A percentile compares a stretch with the other conserved stretches of the same genome.
Conservation (phyloP, 148 eudicot genomes). For the Rhododendron williamsianum region DNA sequence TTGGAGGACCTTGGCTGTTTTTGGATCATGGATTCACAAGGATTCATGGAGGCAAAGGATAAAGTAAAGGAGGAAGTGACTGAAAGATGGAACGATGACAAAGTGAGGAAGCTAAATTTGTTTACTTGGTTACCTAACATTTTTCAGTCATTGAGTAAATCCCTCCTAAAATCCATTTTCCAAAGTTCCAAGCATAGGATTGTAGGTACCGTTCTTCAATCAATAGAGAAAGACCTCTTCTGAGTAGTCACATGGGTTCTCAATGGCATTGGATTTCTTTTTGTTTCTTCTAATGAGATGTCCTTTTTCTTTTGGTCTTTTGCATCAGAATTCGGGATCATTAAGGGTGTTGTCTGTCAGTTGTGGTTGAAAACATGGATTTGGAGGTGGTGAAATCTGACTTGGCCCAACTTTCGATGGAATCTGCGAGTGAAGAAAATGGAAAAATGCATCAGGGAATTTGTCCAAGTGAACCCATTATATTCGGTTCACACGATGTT, state of each 20-base stretch:
- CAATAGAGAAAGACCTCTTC: neutral
- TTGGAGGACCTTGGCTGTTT: neutral
- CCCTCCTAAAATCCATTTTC: neutral
- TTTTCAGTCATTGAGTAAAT: neutral
- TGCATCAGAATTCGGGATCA: neutral
- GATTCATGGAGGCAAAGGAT: neutral
- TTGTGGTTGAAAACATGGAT: conserved; percentile 11
- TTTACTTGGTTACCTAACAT: neutral
- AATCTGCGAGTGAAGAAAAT: conserved; percentile 26
- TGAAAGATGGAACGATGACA: neutral
- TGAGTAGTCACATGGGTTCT: neutral
- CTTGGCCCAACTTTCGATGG: conserved; percentile 32
- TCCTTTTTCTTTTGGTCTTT: neutral
- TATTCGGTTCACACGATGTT: conserved; percentile 54
- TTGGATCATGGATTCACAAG: neutral
- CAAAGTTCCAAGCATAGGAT: neutral
- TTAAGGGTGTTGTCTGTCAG: neutral
- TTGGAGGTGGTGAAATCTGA: conserved; percentile 49
- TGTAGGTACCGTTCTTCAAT: neutral
- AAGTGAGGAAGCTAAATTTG: neutral
- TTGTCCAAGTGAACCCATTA: conserved; percentile 39
- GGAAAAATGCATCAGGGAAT: conserved; percentile 24
- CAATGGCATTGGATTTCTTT: neutral
- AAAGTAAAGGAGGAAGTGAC: neutral
- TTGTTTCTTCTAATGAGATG: neutral